Evolutionary conservation across 805 yeast genomes (phyloP), one percentile per base, ranked within the genome.

Genomic region (Starmerella stigmatis): DNA sequence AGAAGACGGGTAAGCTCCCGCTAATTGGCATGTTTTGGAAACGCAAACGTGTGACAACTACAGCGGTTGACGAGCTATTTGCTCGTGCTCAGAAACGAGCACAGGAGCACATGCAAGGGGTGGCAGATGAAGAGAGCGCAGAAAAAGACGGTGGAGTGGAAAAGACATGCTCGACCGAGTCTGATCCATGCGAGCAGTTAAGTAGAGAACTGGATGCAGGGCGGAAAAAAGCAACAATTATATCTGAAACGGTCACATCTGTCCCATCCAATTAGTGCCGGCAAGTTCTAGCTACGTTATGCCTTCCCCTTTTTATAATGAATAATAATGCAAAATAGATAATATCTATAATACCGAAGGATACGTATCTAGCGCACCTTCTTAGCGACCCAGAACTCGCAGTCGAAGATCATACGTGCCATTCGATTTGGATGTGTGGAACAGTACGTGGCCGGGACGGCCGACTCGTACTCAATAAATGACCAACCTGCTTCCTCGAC

Each of bases 1-100:
- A 89, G 73, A 83, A 71, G 65, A 65, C 64, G 21, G 95, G 94
- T 19, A 88, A 81, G 70, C 82, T 64, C 88, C 94, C 63, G n/a
- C 12, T 56, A 11, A 47, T 56, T 23, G 58, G 77, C 43, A 66
- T 69, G 59, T 65, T 64, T 51, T 68, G 67, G 68, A 69, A 68
- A 61, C 55, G 63, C 49, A 58, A 64, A 53, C 58, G 62, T 49
- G 45, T 55, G 16, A 35, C 66, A 32, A 34, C 55, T 44, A 59
- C 46, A 12, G 69, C 69, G 55, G 60, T 66, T 40, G 65, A 65
- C 13, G 69, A 56, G 9, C 47, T 57, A 30, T 57, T 50, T 50
- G 38, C 9, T 12, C 49, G 55, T n/a, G 60, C 59, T 23, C 57
- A 53, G 22, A 48, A 25, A 13, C 28, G 42, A 5, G 54, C 56